Base-by-base conservation (phyloP, 1,284 basidiomycete species). In the Puccinia hordei region DNA sequence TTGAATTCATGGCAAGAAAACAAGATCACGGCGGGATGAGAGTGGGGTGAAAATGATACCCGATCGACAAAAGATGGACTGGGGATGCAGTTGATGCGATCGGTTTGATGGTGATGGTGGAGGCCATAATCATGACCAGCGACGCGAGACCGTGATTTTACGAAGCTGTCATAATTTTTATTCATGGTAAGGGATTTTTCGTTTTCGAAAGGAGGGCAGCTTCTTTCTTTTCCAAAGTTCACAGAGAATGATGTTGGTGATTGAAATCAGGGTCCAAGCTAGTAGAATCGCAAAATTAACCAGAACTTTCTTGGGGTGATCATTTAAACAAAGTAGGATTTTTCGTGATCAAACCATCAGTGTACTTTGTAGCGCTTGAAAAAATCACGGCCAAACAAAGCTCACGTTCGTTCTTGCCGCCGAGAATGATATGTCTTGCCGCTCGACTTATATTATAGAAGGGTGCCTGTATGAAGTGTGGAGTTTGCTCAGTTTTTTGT, bases 381-480 rank as follows among this genome's bases (percentile, higher is more conserved):
- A 30, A 27, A 35, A 35, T 13, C 44, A 19, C 15, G 35, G 27
- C 49, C 27, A n/a, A 27, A 49, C 22, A 22, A 30, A 44, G 55
- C 75, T 78, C n/a, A 78, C 75, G 46, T 41, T 78, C 75, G 65
- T 78, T 65, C 63, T 78, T 78, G 33, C 61, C 65, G 27, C 69
- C 65, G 33, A 78, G 65, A 19, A 78, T 57, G 24, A 78, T 78
- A 9, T 30, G 41, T 44, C 75, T 68, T n/a, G 65, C 61, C 24
- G 75, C 53, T 53, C 65, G 38, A 30, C 46, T 49, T 12, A 78
- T 46, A 9, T 68, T 51, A 44, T 78, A 78, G 35, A 78, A 78
- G n/a, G 75, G 75, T 63, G 51, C n/a, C 75, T 78, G n/a, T 24
- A 57, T 69, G 13, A 41, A 65, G 53, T 51, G 15, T 19, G 33